phyloP scores from a whole-genome alignment of 164 flowering plant species.

The Chloranthus sessilifolius region DNA sequence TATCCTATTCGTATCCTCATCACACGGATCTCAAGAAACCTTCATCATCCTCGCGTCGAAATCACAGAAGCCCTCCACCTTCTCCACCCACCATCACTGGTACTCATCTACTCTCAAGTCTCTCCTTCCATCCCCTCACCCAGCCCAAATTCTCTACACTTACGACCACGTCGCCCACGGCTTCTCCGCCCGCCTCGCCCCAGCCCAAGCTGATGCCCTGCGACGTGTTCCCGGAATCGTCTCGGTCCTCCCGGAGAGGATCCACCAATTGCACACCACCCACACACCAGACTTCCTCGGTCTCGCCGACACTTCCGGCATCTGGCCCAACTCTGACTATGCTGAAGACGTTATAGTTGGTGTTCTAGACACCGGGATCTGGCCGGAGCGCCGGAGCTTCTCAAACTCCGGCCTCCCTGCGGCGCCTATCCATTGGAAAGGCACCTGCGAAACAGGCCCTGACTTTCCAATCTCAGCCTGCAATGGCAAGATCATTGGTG shows the following conservation, averaged over 20 bases:
- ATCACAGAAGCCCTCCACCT: conserved; percentile 16
- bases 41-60: conserved; percentile 27
- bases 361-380: conserved; percentile 79
- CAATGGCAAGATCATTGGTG: conserved; percentile 74
- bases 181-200: conserved; percentile 66
- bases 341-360: conserved; percentile 73
- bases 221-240: conserved; percentile 40
- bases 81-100: conserved; percentile 20
- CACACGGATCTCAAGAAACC: not conserved
- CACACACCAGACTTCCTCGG: conserved; percentile 67
- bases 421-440: conserved; percentile 60
- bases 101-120: conserved; percentile 18
- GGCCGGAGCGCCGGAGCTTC: conserved; percentile 77
- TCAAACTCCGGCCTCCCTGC: conserved; percentile 42
- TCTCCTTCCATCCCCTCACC: conserved; percentile 11
- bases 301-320: conserved; percentile 42
- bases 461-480: conserved; percentile 51
- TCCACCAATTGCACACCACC: conserved; percentile 62
- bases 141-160: conserved; percentile 16
- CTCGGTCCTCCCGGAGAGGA: conserved; percentile 47
- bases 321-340: conserved; percentile 64
- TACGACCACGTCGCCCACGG: conserved; percentile 56
- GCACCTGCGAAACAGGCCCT: conserved; percentile 36
- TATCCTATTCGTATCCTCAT: not conserved
- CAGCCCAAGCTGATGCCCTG: conserved; percentile 42